Evolutionary conservation across 106 monocot genomes (phyloP).

Genomic region (Allium fistulosum): DNA sequence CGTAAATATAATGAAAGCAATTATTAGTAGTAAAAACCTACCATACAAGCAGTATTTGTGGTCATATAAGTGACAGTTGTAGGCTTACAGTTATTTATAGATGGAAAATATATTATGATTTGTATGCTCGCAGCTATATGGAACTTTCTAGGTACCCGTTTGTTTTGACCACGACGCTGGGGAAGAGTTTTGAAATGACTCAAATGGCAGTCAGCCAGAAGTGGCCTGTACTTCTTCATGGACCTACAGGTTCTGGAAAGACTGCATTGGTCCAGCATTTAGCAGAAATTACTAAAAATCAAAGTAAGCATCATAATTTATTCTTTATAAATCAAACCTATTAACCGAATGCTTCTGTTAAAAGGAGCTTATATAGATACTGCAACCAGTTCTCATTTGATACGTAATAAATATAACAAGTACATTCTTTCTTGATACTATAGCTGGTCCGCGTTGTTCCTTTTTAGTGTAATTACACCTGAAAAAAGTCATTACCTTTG

Average conservation of each 20-base stretch:
- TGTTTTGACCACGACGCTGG: conserved; percentile 44
- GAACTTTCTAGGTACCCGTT: conserved; percentile 25
- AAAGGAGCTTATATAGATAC: too few relatives aligned
- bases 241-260: conserved; percentile 83
- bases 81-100: neutral
- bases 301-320: conserved; percentile 33
- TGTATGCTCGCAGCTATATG: conserved; percentile 12
- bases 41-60: neutral
- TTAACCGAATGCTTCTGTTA: too few relatives aligned
- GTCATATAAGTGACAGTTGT: neutral
- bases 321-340: neutral
- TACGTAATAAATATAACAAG: too few relatives aligned
- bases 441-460: too few relatives aligned
- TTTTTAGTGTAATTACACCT: too few relatives aligned
- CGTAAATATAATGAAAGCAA: neutral
- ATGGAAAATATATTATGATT: neutral
- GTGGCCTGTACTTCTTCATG: conserved; percentile 86
- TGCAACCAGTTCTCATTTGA: too few relatives aligned
- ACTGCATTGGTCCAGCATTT: conserved; percentile 68
- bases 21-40: neutral
- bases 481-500: too few relatives aligned
- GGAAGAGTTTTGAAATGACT: conserved; percentile 75
- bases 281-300: conserved; percentile 36
- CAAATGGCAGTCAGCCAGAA: conserved; percentile 68
- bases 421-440: too few relatives aligned